These are phyloP conservation scores for Sparassis latifolia DNA, from an alignment of 1,284 basidiomycete genomes.

Conservation along the genomic window DNA sequence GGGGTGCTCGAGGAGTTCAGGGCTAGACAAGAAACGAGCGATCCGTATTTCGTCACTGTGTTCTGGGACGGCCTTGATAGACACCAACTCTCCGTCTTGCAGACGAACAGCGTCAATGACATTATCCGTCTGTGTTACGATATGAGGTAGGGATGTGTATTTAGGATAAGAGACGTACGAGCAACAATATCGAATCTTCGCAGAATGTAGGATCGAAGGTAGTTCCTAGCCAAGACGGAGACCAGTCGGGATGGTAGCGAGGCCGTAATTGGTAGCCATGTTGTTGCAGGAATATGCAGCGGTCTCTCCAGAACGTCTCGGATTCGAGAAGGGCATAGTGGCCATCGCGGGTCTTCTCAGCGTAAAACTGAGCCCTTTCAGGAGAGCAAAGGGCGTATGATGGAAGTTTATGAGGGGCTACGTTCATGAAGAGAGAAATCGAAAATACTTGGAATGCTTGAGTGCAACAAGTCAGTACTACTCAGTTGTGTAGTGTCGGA, in stretches of 20 bases:
- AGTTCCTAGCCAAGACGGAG: conserved; percentile 8
- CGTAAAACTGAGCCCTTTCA: background rate
- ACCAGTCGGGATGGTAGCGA: conserved; percentile 8
- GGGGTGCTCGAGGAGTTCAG: conserved; percentile 13
- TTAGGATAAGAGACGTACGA: background rate
- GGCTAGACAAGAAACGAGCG: conserved; percentile 10
- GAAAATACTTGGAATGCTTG: background rate
- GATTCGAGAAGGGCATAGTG: background rate
- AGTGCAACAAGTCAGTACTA: background rate
- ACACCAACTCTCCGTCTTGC: conserved; percentile 18
- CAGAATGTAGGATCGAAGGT: background rate
- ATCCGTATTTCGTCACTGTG: conserved; percentile 17
- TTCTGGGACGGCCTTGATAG: conserved; percentile 18
- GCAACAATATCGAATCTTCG: conserved; percentile 5
- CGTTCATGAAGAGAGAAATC: background rate
- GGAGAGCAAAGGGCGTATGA: background rate
- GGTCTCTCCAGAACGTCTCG: conserved; percentile 1
- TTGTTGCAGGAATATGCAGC: background rate
- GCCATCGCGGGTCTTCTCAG: background rate
- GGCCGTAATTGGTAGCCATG: conserved; percentile 8
- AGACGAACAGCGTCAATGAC: conserved; percentile 24
- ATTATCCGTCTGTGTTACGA: background rate
- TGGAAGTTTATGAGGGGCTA: background rate
- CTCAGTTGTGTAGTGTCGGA: background rate
- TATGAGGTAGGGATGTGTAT: background rate